These are phyloP conservation scores for Phylloporus arenicola DNA, from an alignment of 768 basidiomycete species.

Conservation along the genomic window DNA sequence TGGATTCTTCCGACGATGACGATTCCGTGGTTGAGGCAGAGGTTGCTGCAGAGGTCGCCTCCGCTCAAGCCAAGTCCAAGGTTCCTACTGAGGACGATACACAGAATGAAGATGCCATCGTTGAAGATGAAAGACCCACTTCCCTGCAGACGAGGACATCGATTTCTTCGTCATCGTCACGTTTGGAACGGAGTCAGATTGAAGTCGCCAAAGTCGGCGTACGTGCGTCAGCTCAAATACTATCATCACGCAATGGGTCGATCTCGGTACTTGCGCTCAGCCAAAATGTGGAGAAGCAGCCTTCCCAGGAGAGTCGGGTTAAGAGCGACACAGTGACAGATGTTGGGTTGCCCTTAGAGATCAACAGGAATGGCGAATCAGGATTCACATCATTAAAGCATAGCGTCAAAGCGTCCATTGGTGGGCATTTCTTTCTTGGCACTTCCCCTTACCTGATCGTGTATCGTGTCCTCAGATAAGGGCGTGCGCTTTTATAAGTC, in stretches of 20 bases:
- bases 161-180: slow-evolving; percentile 17
- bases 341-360: slow-evolving; percentile 23
- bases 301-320: slow-evolving; percentile 3
- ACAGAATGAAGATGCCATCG: background rate
- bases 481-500: slow-evolving; percentile 65
- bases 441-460: background rate
- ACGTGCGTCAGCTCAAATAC: slow-evolving; percentile 25
- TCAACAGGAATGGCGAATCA: slow-evolving; percentile 29
- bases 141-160: slow-evolving; percentile 12
- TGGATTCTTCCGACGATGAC: slow-evolving; percentile 24
- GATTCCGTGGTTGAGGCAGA: slow-evolving; percentile 24
- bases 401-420: slow-evolving; percentile 68
- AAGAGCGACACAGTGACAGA: slow-evolving; percentile 16
- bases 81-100: background rate
- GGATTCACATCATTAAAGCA: slow-evolving; percentile 55
- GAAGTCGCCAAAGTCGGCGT: slow-evolving; percentile 28
- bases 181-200: slow-evolving; percentile 25
- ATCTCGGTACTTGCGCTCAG: slow-evolving; percentile 11
- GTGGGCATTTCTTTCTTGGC: slow-evolving; percentile 34
- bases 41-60: slow-evolving; percentile 19
- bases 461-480: slow-evolving; percentile 44
- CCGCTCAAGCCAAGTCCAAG: slow-evolving; percentile 6
- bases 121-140: slow-evolving; percentile 5
- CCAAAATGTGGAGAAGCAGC: slow-evolving; percentile 8
- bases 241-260: slow-evolving; percentile 23